Conservation (phyloP, 2,329 filamentous ascomycete species). For the Nakataea oryzae region DNA sequence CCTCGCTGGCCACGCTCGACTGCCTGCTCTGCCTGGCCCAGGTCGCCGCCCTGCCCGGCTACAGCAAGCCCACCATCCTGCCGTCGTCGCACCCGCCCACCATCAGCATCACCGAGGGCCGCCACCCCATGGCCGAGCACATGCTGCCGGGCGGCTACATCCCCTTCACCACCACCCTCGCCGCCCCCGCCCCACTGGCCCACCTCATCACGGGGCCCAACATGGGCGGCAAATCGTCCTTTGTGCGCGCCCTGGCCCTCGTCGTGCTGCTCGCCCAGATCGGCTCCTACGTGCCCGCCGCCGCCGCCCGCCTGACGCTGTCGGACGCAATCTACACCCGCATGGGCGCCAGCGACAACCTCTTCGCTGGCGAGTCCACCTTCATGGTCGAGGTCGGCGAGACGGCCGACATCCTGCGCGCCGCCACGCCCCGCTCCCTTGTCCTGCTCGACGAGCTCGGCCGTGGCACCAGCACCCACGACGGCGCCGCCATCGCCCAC, state of each 20-base stretch:
- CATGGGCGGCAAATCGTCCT: slow-evolving; percentile 98
- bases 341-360: slow-evolving; percentile 93
- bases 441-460: slow-evolving; percentile 94
- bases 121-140: slow-evolving; percentile 94
- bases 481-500: slow-evolving; percentile 91
- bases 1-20: slow-evolving; percentile 77
- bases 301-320: slow-evolving; percentile 63
- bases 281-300: slow-evolving; percentile 85
- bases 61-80: slow-evolving; percentile 64
- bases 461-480: slow-evolving; percentile 86
- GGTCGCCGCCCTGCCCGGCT: slow-evolving; percentile 78
- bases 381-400: slow-evolving; percentile 98
- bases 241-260: slow-evolving; percentile 84
- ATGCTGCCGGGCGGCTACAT: slow-evolving; percentile 80
- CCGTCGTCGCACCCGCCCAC: slow-evolving; percentile 52
- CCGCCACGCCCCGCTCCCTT: slow-evolving; percentile 73
- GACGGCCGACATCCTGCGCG: slow-evolving; percentile 81
- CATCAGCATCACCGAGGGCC: slow-evolving; percentile 63
- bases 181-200: slow-evolving; percentile 55
- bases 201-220: slow-evolving; percentile 93
- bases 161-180: slow-evolving; percentile 72
- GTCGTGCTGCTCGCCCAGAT: slow-evolving; percentile 92
- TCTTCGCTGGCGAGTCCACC: slow-evolving; percentile 87
- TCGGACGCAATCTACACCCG: slow-evolving; percentile 89
- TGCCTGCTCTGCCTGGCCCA: slow-evolving; percentile 79